Base-by-base conservation (phyloP, 2,329 filamentous ascomycete species). In the Fusarium domesticum region DNA sequence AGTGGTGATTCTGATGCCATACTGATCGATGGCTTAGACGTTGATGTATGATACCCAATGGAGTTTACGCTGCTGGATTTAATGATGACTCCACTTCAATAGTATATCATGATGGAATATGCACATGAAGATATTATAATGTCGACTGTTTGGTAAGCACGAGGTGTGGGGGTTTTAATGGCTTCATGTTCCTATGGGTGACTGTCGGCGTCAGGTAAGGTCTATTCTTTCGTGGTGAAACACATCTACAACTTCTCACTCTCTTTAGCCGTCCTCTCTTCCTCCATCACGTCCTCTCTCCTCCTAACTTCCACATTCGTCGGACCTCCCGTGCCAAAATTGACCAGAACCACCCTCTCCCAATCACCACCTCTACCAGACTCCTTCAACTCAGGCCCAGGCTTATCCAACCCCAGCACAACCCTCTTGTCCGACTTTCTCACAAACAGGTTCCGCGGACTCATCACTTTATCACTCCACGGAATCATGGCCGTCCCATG, bases 381-480 rank as follows among this genome's bases (percentile, higher is more conserved):
- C 0, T 57, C 72, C 53, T 66, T 67, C 28, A 84, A 64, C 61
- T 84, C 81, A 4, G 66, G 70, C 0, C 80, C 80, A 0, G 81
- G 78, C 53, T 72, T 74, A 40, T 82, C 78, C n/a, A 86, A 59
- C 0, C 68, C 76, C 31, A 85, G 57, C 3, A 84, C 75, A 10
- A 71, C 57, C 39, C 77, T 67, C 10, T 69, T 69, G 43, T 78
- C 76, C 3, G 60, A 57, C 36, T 66, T 64, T 35, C 71, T 64
- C 44, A 75, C 56, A 15, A 76, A 70, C 6, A 81, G 40, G 11
- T 64, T 64, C 3, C 68, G 65, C 4, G 83, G 81, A 50, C 76
- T 76, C 43, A 85, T 84, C n/a, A 77, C 75, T 61, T 83, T 82
- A 5, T 83, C 74, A 0, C 66, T 70, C 80, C 79, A 84, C 0